Evolutionary conservation across 2,329 filamentous ascomycete genomes (phyloP), one percentile per base, ranked within the genome.

Genomic region (Aspergillus floridensis): DNA sequence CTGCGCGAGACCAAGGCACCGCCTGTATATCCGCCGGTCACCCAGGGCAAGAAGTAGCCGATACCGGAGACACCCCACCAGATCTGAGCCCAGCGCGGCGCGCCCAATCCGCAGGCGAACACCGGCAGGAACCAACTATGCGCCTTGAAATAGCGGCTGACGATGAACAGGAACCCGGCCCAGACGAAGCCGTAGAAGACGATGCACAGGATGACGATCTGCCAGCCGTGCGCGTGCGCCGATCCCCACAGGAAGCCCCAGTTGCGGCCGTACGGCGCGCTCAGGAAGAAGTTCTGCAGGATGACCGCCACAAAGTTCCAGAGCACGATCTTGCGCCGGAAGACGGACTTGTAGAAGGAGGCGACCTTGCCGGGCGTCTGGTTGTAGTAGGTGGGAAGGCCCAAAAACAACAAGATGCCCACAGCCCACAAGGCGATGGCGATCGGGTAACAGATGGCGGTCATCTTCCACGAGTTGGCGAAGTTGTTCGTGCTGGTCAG

Each of bases 51-150:
- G 67, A 83, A 88, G 38, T 81, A 75, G 6, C 85, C 86, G 59
- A 86, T 81, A 11, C 81, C 81, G 11, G 81, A 84, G 6, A 81
- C 83, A 5, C 81, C 82, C 86, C 86, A 88, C 68, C 86, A 83
- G 69, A 88, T 87, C 71, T 89, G 86, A 8, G 81, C 82, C 86
- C 86, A 89, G 62, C 86, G 78, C 2, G 86, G 86, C 3, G 86
- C 85, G 2, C 74, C 84, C 11, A 89, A 81, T 11, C 85, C 86
- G 60, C 88, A 84, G 51, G 86, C 86, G 65, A 88, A 87, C 57
- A 89, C 82, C n/a, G 86, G 86, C 2, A 89, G 74, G 64, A 88
- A 82, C 86, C 86, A 88, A 52, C 81, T 83, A 71, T 88, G 86
- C 14, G 79, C 79, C 62, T 82, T 82, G 24, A 82, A 83, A 21